A percentile compares a stretch with the other conserved stretches of the same genome.
Conservation (phyloP, 140 eudicot species). For the Senecio squalidus region DNA sequence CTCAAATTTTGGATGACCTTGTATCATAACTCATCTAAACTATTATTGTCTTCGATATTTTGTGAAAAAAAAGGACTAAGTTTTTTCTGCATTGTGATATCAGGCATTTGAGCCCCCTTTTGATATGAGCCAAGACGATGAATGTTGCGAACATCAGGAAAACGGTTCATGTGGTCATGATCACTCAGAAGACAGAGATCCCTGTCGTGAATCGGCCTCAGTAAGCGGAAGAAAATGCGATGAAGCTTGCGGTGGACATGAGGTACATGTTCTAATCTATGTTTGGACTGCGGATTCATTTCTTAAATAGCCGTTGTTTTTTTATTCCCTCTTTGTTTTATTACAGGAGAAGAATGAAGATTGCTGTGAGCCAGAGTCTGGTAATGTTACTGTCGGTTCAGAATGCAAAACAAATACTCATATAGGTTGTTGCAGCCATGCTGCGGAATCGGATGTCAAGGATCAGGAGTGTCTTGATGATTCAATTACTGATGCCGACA, state of each 20-base stretch:
- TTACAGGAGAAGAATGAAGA: constrained; percentile 41
- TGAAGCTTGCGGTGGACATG: constrained; percentile 26
- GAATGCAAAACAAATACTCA: constrained; percentile 27
- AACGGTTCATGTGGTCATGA: constrained; percentile 32
- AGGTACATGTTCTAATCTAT: constrained; percentile 17
- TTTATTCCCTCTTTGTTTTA: constrained; percentile 5
- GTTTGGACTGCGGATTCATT: too few relatives aligned
- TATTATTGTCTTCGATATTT: not conserved
- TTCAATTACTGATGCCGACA: constrained; percentile 28
- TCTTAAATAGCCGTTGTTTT: too few relatives aligned
- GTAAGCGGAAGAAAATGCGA: constrained; percentile 30
- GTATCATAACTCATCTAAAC: not conserved
- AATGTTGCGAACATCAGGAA: constrained; percentile 36
- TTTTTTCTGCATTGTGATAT: constrained; percentile 12
- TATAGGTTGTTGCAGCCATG: constrained; percentile 19
- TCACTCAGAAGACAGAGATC: constrained; percentile 35
- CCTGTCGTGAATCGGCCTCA: constrained; percentile 42
- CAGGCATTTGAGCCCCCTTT: constrained; percentile 97
- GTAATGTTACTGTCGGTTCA: constrained; percentile 21
- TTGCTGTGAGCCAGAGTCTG: constrained; percentile 26
- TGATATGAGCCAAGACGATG: constrained; percentile 73
- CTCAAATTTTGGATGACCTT: not conserved
- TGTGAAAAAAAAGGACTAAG: not conserved
- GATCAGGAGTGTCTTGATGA: constrained; percentile 10
- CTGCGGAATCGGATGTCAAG: too few relatives aligned